Conservation (phyloP, 176 grass and related monocot genomes). For the Puccinellia tenuiflora region DNA sequence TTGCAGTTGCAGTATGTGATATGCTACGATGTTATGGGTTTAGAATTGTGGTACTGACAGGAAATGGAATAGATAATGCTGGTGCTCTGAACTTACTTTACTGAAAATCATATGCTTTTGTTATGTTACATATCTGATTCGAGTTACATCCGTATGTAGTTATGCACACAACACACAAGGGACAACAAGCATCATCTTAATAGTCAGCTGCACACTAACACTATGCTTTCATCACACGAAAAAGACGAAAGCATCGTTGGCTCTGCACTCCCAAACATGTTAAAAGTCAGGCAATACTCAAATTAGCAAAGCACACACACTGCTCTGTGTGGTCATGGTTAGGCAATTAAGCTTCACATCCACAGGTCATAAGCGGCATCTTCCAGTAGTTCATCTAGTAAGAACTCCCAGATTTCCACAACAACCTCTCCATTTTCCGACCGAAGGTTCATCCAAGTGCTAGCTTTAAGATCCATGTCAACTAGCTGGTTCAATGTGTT, state of each 20-base stretch:
- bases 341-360: conserved; percentile 32
- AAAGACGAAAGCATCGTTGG: neutral
- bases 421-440: conserved; percentile 19
- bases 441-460: conserved; percentile 45
- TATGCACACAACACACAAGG: neutral
- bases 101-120: neutral
- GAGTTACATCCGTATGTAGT: neutral
- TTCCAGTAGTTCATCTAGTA: conserved; percentile 48
- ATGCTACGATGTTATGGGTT: too few species aligned
- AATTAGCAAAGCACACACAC: neutral
- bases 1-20: neutral
- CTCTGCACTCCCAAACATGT: neutral
- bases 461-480: conserved; percentile 24
- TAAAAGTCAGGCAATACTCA: conserved; percentile 10
- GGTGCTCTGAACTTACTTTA: conserved; percentile 11
- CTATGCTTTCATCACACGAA: neutral
- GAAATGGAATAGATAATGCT: conserved; percentile 48
- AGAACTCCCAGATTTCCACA: conserved; percentile 30
- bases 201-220: neutral
- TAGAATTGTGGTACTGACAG: neutral
- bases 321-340: neutral
- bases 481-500: conserved; percentile 46
- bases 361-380: conserved; percentile 33
- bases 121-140: neutral
- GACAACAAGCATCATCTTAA: neutral